Evolutionary conservation across 305 asterid genomes (phyloP), one percentile per base, ranked within the genome.

Genomic region (Solanum hybrid): DNA sequence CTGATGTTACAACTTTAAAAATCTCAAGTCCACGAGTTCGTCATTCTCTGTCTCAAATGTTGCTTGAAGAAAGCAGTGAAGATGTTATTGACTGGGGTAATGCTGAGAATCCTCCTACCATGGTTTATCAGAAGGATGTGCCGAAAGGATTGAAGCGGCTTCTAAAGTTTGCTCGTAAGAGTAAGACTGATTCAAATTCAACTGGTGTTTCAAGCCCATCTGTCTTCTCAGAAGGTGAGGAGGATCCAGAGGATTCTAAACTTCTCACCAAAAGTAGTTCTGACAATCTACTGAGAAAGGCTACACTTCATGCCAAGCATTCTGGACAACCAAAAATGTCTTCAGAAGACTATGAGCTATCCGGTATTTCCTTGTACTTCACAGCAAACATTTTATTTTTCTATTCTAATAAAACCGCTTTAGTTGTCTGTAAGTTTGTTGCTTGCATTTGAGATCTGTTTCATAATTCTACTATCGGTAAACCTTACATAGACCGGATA

Each of bases 31-130:
- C 99, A 88, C 95, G 99, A 80, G 96, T 96, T 89, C 99, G 98
- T 78, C 97, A 98, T 90, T 98, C 99, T 86, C 95, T 98, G 68
- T 98, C 99, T 37, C 99, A 98, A 93, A 98, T 98, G 99, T 96
- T 98, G 92, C 97, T 96, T 79, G 97, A 98, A 89, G 99, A 98
- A 94, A 95, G 92, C 94, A 94, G 95, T 79, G 94, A 96, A 89
- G 99, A 98, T 92, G 92, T 90, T 10, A 89, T 91, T 79, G 99
- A 95, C 86, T 98, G 99, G 99, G 98, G 99, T 22, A 95, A 95
- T 93, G 98, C 99, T 17, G 99, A 96, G 92, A 96, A 97, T 91
- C 99, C 98, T 88, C 98, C 95, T 79, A 90, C 96, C 81, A 89
- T 93, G 92, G 93, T 95, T 89, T 95, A 94, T 91, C 98, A 96